Evolutionary conservation across 1,139 yeast genomes (phyloP).

Genomic region (Scheffersomyces insectosa): DNA sequence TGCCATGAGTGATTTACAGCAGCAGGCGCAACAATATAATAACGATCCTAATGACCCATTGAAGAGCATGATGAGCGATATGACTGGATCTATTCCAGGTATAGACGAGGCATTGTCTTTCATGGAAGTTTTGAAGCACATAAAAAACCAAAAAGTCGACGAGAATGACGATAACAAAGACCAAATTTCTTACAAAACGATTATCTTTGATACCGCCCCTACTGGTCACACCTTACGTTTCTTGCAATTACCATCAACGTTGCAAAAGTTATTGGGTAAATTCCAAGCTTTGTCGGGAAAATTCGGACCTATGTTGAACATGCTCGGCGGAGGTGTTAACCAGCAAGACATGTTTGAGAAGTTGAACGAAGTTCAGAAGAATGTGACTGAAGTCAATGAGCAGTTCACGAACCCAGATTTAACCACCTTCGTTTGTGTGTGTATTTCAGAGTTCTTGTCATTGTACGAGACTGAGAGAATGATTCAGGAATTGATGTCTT

Average conservation of each 20-base stretch:
- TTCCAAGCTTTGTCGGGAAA: constrained; percentile 82
- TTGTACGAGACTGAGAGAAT: constrained; percentile 95
- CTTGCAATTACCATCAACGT: constrained; percentile 87
- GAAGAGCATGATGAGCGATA: constrained; percentile 78
- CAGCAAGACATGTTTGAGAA: constrained; percentile 81
- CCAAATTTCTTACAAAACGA: constrained; percentile 68
- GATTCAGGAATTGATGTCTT: constrained; percentile 92
- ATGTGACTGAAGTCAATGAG: constrained; percentile 84
- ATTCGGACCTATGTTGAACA: constrained; percentile 87
- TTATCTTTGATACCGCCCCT: constrained; percentile 97
- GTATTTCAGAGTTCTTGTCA: constrained; percentile 94
- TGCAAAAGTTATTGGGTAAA: constrained; percentile 83
- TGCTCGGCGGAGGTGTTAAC: constrained; percentile 66
- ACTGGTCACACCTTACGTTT: constrained; percentile 97
- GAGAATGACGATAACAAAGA: constrained; percentile 32
- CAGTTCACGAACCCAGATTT: constrained; percentile 95
- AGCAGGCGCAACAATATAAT: constrained; percentile 57
- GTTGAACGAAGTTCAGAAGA: constrained; percentile 77
- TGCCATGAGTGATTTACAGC: constrained; percentile 85
- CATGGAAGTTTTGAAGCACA: constrained; percentile 96
- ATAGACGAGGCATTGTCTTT: constrained; percentile 96
- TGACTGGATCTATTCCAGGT: constrained; percentile 96
- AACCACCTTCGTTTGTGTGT: constrained; percentile 95
- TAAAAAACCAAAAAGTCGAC: constrained; percentile 66
- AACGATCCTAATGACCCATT: constrained; percentile 62